phyloP scores from a whole-genome alignment of 2,329 filamentous ascomycete genomes.

The Diaporthe sp. region DNA sequence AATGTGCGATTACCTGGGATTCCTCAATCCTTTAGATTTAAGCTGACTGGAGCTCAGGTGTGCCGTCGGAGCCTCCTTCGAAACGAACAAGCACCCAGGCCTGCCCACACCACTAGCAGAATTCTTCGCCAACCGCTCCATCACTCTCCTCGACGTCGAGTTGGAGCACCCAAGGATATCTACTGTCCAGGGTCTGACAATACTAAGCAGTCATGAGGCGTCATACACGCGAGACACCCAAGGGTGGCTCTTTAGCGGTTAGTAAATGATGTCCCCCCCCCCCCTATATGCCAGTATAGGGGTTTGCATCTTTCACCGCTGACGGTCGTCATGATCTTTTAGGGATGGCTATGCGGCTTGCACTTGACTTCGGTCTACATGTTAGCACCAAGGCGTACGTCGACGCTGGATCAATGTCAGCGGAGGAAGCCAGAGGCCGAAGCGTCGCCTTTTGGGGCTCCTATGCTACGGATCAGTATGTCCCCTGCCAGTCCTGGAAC shows the following conservation, averaged over 20 bases:
- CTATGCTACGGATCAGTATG: slow-evolving; percentile 1
- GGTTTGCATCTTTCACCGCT: not conserved
- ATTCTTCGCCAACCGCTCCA: not conserved
- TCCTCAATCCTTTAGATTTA: not conserved
- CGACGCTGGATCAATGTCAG: not conserved
- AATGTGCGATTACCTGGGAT: not conserved
- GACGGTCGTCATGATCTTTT: not conserved
- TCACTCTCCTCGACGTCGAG: not conserved
- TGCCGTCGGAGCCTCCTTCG: not conserved
- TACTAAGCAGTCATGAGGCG: slow-evolving; percentile 5
- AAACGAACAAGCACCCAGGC: not conserved
- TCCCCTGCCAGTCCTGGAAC: too few relatives aligned
- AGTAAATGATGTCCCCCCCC: not conserved
- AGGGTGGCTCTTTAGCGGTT: slow-evolving; percentile 7
- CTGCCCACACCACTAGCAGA: not conserved
- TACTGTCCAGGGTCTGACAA: not conserved
- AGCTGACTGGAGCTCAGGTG: not conserved
- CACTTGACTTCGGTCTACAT: slow-evolving; percentile 2
- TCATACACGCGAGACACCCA: not conserved
- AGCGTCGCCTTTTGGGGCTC: slow-evolving; percentile 8
- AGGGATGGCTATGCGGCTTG: slow-evolving; percentile 10
- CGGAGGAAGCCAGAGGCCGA: not conserved
- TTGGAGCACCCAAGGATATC: not conserved
- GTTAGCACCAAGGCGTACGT: slow-evolving; percentile 1
- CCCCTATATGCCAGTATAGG: not conserved